These are phyloP conservation scores for Fusarium sacchari DNA, from an alignment of 2,329 filamentous ascomycete species.

Conservation along the genomic window DNA sequence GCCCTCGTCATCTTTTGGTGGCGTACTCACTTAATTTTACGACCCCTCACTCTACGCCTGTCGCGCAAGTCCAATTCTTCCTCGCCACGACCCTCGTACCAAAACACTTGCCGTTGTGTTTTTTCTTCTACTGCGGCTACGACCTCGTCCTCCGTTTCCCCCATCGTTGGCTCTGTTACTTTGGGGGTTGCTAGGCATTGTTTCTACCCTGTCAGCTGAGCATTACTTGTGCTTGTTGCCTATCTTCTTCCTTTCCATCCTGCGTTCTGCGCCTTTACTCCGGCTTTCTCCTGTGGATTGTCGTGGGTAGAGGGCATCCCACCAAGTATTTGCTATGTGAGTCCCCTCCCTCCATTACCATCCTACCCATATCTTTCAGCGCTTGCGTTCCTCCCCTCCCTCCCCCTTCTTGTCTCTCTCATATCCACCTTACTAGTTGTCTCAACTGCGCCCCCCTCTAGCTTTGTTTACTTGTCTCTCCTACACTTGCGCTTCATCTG, in stretches of 20 bases:
- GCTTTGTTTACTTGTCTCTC: conserved; percentile 33
- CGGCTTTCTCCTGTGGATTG: conserved; percentile 57
- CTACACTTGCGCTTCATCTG: conserved; percentile 13
- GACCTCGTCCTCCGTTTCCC: conserved; percentile 37
- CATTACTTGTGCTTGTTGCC: conserved; percentile 25
- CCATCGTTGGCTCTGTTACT: conserved; percentile 29
- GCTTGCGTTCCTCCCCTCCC: conserved; percentile 24
- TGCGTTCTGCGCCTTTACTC: conserved; percentile 53
- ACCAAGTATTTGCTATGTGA: conserved; percentile 55
- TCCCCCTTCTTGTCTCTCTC: conserved; percentile 27
- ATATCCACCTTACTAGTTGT: conserved; percentile 24
- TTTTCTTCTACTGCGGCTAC: conserved; percentile 22
- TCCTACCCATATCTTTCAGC: conserved; percentile 29
- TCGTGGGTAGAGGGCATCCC: conserved; percentile 58
- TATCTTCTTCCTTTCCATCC: conserved; percentile 24
- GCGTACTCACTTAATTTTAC: conserved; percentile 39
- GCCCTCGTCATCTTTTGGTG: conserved; percentile 42
- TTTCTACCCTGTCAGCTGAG: conserved; percentile 31
- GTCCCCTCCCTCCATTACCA: conserved; percentile 44
- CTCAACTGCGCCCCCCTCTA: conserved; percentile 32
- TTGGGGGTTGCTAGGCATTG: conserved; percentile 38
- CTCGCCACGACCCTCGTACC: conserved; percentile 42
- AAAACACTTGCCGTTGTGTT: conserved; percentile 33
- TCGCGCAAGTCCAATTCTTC: conserved; percentile 44
- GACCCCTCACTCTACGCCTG: conserved; percentile 40